phyloP scores from a whole-genome alignment of 2,329 filamentous ascomycete genomes.

The Plenodomus tracheiphilus region DNA sequence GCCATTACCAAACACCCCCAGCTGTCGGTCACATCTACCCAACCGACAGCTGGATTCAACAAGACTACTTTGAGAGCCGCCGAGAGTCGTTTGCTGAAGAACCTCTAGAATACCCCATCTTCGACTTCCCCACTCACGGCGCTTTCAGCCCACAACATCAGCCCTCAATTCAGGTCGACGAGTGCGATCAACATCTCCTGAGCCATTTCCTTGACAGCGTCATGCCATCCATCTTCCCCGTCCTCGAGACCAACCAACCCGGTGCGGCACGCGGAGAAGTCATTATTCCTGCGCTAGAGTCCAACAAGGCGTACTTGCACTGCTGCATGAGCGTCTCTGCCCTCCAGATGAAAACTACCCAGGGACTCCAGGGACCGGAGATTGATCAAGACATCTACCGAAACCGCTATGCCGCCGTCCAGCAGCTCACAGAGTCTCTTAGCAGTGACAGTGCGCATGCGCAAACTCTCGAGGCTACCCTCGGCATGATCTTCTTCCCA shows the following conservation, averaged over 20 bases:
- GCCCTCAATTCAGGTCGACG: constrained; percentile 79
- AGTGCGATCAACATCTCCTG: constrained; percentile 81
- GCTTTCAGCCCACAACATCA: constrained; percentile 64
- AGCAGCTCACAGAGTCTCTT: constrained; percentile 80
- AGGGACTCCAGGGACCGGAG: constrained; percentile 67
- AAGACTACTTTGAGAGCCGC: constrained; percentile 69
- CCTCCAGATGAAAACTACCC: constrained; percentile 84
- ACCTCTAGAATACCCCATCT: constrained; percentile 72
- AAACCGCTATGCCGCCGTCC: constrained; percentile 86
- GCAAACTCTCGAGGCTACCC: constrained; percentile 86
- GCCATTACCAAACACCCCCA: constrained; percentile 81
- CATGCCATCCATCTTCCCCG: constrained; percentile 85
- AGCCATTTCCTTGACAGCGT: constrained; percentile 91
- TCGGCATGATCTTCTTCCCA: constrained; percentile 96
- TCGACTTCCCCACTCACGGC: constrained; percentile 76
- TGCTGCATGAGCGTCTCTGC: constrained; percentile 93
- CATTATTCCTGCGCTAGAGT: constrained; percentile 83
- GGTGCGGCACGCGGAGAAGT: constrained; percentile 79
- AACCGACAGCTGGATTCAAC: constrained; percentile 71
- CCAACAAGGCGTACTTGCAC: constrained; percentile 91
- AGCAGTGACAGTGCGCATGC: constrained; percentile 79
- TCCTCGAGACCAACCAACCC: constrained; percentile 86
- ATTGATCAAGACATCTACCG: constrained; percentile 90
- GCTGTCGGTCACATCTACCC: constrained; percentile 69
- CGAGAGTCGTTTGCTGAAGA: constrained; percentile 66